Evolutionary conservation across 1,284 basidiomycete genomes (phyloP).

Genomic region (Boletus holoroseus): DNA sequence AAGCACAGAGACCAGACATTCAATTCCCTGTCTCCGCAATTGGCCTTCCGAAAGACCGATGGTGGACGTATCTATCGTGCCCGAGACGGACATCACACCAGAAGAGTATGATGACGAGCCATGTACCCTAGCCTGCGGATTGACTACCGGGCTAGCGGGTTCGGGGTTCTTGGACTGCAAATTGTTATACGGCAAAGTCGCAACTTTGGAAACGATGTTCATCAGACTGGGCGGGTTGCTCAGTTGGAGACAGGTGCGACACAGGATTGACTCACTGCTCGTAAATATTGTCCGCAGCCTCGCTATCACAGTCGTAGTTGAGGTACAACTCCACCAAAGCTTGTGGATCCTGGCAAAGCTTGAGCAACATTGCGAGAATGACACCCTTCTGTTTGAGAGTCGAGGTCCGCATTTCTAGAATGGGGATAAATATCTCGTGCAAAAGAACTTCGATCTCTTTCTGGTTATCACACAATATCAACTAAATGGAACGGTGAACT

Average conservation of each 20-base stretch:
- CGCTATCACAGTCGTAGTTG: conserved; percentile 95
- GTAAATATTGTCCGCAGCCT: conserved; percentile 92
- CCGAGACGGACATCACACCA: conserved; percentile 60
- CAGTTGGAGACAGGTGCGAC: conserved; percentile 4
- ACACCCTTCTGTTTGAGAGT: conserved; percentile 93
- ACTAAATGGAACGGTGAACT: background rate
- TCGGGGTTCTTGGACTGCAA: conserved; percentile 50
- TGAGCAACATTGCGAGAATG: conserved; percentile 80
- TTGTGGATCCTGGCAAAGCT: conserved; percentile 90
- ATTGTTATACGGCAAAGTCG: conserved; percentile 61
- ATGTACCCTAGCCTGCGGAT: conserved; percentile 51
- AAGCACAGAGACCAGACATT: conserved; percentile 83
- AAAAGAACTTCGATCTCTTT: conserved; percentile 99
- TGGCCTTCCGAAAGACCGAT: conserved; percentile 77
- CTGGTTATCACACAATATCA: conserved; percentile 37
- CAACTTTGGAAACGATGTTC: conserved; percentile 91
- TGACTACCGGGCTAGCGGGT: conserved; percentile 53
- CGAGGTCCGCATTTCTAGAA: conserved; percentile 96
- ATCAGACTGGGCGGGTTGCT: conserved; percentile 59
- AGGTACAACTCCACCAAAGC: conserved; percentile 95
- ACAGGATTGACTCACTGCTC: conserved; percentile 59
- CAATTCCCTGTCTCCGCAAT: conserved; percentile 81
- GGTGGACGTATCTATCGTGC: conserved; percentile 58
- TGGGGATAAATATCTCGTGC: conserved; percentile 98
- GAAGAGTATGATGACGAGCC: conserved; percentile 53